Base-by-base conservation (phyloP, 257 asterid genomes). In the Solanum paucissectum region DNA sequence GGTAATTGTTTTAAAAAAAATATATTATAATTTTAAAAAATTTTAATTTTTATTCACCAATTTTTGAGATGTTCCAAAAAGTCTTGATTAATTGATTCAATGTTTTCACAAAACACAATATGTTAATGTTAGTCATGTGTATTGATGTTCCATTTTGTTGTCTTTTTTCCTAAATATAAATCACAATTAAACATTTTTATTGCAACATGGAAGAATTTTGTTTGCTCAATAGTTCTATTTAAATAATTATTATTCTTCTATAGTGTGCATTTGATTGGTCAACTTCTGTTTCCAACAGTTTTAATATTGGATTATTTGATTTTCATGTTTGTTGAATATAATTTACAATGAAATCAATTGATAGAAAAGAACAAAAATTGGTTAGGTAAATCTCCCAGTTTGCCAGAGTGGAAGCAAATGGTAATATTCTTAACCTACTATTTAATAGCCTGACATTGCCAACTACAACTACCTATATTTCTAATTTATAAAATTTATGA, bases 81-180 rank as follows among this genome's bases (percentile, higher is more conserved):
- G 21, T 69, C 71, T 44, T 42, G 34, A 44, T 40, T 66, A 68
- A 25, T 9, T 60, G 87, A 86, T 69, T 25, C 49, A 40, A 13
- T 86, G 34, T 27, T 68, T 66, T 58, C 13, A 85, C 34, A 66
- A 71, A 86, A 44, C 64, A 29, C 34, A 42, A 69, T 85, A 40
- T 29, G 62, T 38, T 34, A 38, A 16, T 33, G 42, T 21, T n/a
- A 83, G 88, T 87, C 91, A 88, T 89, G 91, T 90, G 90, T 90
- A 32, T 36, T 60, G 74, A 58, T 79, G 87, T 86, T 86, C 71
- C 73, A 29, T 88, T 55, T 13, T 64, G 32, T 87, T 92, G 93
- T 91, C 95, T 14, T 82, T 90, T 90, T 84, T 89, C 94, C 89
- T 87, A 52, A 14, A 36, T 87, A 87, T 60, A 90, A 91, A 87